phyloP scores from a whole-genome alignment of 768 basidiomycete species.

The Coprinopsis strossmayeri region DNA sequence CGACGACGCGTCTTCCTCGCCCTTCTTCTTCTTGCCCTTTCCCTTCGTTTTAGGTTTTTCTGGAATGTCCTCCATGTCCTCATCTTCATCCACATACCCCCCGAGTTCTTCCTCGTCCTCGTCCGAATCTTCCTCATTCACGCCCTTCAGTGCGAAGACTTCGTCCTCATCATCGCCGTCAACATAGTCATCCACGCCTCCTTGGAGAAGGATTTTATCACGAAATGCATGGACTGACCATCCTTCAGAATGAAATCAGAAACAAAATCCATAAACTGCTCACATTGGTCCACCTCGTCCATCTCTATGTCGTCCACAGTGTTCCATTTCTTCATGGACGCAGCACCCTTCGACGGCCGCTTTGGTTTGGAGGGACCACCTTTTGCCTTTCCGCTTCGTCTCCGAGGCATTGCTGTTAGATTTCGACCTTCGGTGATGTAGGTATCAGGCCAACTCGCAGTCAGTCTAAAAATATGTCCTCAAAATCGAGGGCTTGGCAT shows the following conservation, averaged over 20 bases:
- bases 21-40: constrained; percentile 28
- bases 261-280: constrained; percentile 20
- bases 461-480: background rate
- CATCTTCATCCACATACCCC: constrained; percentile 19
- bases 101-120: constrained; percentile 32
- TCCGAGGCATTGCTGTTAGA: constrained; percentile 36
- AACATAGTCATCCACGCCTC: constrained; percentile 44
- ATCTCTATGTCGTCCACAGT: constrained; percentile 60
- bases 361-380: constrained; percentile 33
- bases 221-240: constrained; percentile 62
- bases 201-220: constrained; percentile 75
- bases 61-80: constrained; percentile 23
- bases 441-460: background rate
- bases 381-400: constrained; percentile 33
- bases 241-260: constrained; percentile 5
- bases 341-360: constrained; percentile 42
- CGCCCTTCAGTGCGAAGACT: constrained; percentile 60
- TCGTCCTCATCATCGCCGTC: constrained; percentile 53
- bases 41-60: constrained; percentile 24
- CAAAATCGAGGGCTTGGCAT: constrained; percentile 1
- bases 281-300: constrained; percentile 78
- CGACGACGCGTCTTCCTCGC: constrained; percentile 20
- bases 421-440: background rate
- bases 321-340: constrained; percentile 61
- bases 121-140: constrained; percentile 45